These are phyloP conservation scores for Wickerhamomyces xylosicus DNA, from an alignment of 805 yeast genomes.

Conservation along the genomic window DNA sequence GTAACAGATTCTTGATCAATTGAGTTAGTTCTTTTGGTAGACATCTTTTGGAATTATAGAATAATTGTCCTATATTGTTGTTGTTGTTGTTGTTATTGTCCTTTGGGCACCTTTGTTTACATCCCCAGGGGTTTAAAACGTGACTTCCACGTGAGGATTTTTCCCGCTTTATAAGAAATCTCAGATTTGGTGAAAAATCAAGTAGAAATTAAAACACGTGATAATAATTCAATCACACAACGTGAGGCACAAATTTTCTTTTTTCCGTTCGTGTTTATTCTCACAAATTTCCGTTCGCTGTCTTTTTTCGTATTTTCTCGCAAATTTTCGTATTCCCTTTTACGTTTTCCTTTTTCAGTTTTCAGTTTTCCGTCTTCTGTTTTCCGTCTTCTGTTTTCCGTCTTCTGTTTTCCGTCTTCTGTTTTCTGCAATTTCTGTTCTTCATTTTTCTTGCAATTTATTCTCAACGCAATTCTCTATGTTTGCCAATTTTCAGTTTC, in stretches of 20 bases:
- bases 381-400: no score
- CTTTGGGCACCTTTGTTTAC: not conserved
- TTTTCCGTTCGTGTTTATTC: no score
- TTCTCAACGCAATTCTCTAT: no score
- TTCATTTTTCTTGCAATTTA: no score
- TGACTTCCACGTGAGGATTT: conserved; percentile 20
- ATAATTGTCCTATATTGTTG: not conserved
- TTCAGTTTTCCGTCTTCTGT: no score
- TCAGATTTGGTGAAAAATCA: not conserved
- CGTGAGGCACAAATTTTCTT: not conserved
- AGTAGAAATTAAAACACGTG: not conserved
- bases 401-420: no score
- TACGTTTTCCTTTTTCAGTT: no score
- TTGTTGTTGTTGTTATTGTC: not conserved
- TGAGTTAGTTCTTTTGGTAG: not conserved
- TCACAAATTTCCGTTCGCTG: no score
- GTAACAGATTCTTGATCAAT: not conserved
- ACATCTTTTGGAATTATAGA: not conserved
- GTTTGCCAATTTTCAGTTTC: no score
- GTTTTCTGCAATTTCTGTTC: no score
- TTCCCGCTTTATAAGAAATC: not conserved
- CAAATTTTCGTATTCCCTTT: no score
- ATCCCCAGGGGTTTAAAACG: conserved; percentile 6
- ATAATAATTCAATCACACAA: not conserved
- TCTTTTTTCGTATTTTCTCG: no score